phyloP scores from a whole-genome alignment of 768 basidiomycete genomes.

The Mycena epipterygia region DNA sequence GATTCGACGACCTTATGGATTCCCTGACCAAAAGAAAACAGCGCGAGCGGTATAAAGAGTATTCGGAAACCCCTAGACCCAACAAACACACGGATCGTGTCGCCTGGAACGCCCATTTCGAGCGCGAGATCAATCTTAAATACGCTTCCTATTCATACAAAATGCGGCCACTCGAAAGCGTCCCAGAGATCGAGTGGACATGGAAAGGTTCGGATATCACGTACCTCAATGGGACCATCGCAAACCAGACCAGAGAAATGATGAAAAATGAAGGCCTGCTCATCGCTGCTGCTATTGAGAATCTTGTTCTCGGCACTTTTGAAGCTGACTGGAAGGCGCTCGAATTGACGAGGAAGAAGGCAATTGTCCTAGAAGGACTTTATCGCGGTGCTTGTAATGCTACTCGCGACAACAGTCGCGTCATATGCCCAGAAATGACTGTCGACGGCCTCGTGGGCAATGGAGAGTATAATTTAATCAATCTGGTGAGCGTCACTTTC shows the following conservation, averaged over 20 bases:
- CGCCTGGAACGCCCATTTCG: no score
- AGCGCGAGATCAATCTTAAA: no score
- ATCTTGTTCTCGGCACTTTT: not conserved
- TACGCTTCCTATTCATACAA: no score
- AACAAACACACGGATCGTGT: no score
- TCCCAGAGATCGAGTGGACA: no score
- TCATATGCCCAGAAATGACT: constrained; percentile 27
- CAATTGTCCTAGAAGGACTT: not conserved
- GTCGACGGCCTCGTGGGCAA: constrained; percentile 11
- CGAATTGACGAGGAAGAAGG: not conserved
- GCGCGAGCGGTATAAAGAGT: no score
- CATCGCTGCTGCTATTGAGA: not conserved
- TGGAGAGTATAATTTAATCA: constrained; percentile 25
- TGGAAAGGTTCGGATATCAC: not conserved
- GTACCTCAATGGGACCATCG: not conserved
- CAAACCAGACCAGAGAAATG: not conserved
- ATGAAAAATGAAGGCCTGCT: not conserved
- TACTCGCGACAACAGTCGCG: constrained; percentile 15
- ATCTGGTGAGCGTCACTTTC: no score
- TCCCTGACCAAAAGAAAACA: no score
- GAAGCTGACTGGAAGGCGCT: not conserved
- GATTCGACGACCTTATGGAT: no score
- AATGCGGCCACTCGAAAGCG: no score
- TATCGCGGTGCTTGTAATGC: constrained; percentile 19
- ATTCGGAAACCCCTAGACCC: no score